Conservation (phyloP, 768 basidiomycete species). For the Candolleomyces efflorescens region DNA sequence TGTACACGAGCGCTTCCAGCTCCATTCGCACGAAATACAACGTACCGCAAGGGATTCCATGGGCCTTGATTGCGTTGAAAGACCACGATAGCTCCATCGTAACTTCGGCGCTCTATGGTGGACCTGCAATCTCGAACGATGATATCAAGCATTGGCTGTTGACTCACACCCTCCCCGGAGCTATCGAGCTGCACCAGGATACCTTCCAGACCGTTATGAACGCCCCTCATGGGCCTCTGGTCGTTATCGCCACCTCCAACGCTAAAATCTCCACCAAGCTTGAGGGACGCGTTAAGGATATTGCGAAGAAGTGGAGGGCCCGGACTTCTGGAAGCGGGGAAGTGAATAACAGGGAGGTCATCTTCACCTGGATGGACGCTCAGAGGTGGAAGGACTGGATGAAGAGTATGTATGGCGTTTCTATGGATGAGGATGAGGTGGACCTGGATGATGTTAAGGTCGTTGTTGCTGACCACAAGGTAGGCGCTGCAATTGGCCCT, state of each 20-base stretch:
- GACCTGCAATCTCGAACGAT: constrained; percentile 19
- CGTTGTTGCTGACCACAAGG: constrained; percentile 80
- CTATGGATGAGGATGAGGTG: constrained; percentile 14
- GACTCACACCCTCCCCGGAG: constrained; percentile 66
- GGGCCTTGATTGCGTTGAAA: constrained; percentile 67
- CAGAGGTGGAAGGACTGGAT: constrained; percentile 85
- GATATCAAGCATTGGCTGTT: constrained; percentile 55
- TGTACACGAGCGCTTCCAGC: constrained; percentile 37
- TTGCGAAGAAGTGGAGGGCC: constrained; percentile 58
- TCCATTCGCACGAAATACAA: constrained; percentile 32
- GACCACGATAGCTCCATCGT: constrained; percentile 48
- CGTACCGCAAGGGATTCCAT: constrained; percentile 37
- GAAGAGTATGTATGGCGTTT: constrained; percentile 85
- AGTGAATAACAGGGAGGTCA: constrained; percentile 50
- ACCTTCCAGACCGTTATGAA: constrained; percentile 88
- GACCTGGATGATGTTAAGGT: constrained; percentile 41
- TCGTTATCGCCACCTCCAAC: constrained; percentile 65
- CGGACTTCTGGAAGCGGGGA: constrained; percentile 36
- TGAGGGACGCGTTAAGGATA: constrained; percentile 41
- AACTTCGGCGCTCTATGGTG: constrained; percentile 39
- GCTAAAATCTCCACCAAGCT: constrained; percentile 34
- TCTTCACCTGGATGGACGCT: constrained; percentile 89
- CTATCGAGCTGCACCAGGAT: constrained; percentile 69
- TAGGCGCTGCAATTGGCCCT: constrained; percentile 28
- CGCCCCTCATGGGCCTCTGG: constrained; percentile 66